phyloP scores from a whole-genome alignment of 176 grass and related monocot genomes.

The Carex littledalei region DNA sequence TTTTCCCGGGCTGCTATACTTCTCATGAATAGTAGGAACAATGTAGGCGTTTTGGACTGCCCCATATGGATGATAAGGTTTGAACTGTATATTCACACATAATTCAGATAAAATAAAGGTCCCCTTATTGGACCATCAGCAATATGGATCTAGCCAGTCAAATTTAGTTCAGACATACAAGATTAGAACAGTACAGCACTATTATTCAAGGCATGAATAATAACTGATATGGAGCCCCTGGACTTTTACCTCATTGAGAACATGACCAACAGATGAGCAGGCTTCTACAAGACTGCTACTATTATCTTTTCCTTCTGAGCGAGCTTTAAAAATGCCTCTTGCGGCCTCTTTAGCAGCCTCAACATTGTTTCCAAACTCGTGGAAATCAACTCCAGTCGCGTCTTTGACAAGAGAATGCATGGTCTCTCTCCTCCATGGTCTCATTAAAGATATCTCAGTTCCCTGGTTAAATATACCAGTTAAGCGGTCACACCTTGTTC shows the following conservation, averaged over 20 bases:
- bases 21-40: not conserved
- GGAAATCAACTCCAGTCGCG: constrained; percentile 79
- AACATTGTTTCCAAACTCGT: constrained; percentile 44
- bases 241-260: constrained; percentile 73
- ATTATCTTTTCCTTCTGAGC: constrained; percentile 33
- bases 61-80: not conserved
- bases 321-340: constrained; percentile 38
- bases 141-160: not conserved
- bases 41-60: not conserved
- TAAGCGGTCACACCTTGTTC: not conserved
- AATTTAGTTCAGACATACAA: not conserved
- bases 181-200: not conserved
- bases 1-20: not conserved
- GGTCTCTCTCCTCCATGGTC: constrained; percentile 90
- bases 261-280: constrained; percentile 82
- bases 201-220: constrained; percentile 2
- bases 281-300: constrained; percentile 45
- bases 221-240: not conserved
- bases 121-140: not conserved
- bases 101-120: not conserved
- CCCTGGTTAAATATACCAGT: constrained; percentile 40
- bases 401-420: constrained; percentile 98
- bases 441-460: constrained; percentile 78
- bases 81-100: not conserved
- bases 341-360: constrained; percentile 64